These are phyloP conservation scores for Nevesoporus exiguus DNA, from an alignment of 768 basidiomycete genomes.

Conservation along the genomic window DNA sequence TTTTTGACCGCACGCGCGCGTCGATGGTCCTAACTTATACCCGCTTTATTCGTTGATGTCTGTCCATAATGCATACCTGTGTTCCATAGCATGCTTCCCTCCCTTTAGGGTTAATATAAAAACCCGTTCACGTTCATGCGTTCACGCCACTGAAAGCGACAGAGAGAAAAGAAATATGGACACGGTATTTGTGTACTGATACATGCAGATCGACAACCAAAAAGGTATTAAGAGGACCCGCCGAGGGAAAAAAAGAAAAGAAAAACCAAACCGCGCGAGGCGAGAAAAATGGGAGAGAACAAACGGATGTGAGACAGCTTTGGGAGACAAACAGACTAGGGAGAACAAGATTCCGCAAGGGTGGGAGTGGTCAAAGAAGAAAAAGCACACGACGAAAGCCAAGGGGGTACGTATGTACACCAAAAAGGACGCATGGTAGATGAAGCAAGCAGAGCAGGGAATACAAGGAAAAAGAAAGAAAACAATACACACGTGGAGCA, in stretches of 20 bases:
- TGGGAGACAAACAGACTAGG: too few species aligned
- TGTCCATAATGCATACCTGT: neutral
- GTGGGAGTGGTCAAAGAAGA: neutral
- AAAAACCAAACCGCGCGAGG: neutral
- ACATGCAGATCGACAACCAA: neutral
- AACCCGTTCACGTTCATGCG: too few species aligned
- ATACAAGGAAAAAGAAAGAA: neutral
- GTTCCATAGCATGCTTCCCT: too few species aligned
- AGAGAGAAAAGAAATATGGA: neutral
- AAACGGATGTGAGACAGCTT: slow-evolving; percentile 22
- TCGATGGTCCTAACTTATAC: slow-evolving; percentile 1
- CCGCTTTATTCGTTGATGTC: neutral
- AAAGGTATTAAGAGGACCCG: neutral
- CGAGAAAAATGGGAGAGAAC: too few species aligned
- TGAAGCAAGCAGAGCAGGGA: slow-evolving; percentile 7
- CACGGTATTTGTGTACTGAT: neutral
- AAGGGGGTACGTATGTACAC: slow-evolving; percentile 20
- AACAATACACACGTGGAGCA: neutral
- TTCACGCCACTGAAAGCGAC: neutral
- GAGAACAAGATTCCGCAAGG: slow-evolving; percentile 16
- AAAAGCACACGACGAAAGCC: slow-evolving; percentile 2
- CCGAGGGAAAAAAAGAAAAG: neutral
- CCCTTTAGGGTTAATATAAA: too few species aligned
- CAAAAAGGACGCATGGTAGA: slow-evolving; percentile 9
- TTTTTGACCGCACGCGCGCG: too few species aligned